Percentiles rank a stretch among this genome's conserved stretches.
phyloP scores from a whole-genome alignment of 768 basidiomycete genomes.

The Paxillus rubicundulus region DNA sequence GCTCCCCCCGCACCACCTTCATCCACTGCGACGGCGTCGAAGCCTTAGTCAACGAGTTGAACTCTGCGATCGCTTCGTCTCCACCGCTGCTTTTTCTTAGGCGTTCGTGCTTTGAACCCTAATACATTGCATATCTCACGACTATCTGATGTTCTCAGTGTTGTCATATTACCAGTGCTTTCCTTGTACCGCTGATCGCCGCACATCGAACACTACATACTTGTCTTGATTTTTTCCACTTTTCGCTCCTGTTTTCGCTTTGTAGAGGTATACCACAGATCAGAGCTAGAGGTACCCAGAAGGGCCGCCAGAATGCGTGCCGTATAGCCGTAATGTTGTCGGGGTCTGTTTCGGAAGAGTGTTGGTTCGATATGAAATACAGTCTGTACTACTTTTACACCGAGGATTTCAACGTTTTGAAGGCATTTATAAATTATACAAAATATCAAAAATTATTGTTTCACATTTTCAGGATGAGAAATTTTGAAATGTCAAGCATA shows the following conservation, averaged over 20 bases:
- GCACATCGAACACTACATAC: constrained; percentile 5
- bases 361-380: neutral
- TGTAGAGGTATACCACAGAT: constrained; percentile 27
- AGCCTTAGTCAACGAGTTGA: constrained; percentile 13
- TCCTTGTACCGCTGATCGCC: neutral
- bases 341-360: neutral
- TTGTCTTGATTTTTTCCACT: neutral
- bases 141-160: neutral
- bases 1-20: constrained; percentile 32
- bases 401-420: no score
- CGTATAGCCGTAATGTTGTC: neutral
- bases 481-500: no score
- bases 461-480: no score
- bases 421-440: no score
- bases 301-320: neutral
- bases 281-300: constrained; percentile 12
- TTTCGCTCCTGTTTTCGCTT: neutral
- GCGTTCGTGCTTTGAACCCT: neutral
- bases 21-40: constrained; percentile 11
- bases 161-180: constrained; percentile 1
- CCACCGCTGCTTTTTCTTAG: neutral
- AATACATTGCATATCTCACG: neutral
- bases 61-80: neutral
- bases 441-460: no score
- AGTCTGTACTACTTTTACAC: neutral